Conservation (phyloP, 768 basidiomycete species). For the Pleurotus giganteus region DNA sequence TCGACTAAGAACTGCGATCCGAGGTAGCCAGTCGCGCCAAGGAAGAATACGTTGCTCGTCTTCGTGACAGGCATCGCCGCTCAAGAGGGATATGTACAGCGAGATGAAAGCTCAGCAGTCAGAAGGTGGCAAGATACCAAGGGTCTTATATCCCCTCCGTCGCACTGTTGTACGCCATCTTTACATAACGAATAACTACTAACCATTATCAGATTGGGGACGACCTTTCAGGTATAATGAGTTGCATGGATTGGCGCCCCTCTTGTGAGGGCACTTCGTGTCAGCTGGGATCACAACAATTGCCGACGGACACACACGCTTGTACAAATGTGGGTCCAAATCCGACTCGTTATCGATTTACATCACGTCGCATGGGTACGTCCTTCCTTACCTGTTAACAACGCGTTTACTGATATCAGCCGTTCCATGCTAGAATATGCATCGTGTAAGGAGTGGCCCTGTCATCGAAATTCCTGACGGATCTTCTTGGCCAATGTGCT, state of each 20-base stretch:
- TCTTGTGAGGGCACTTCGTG: not conserved
- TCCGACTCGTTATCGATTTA: not conserved
- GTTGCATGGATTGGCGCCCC: not conserved
- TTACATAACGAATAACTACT: not conserved
- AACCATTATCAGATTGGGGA: not conserved
- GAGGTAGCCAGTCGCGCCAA: constrained; percentile 44
- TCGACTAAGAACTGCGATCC: constrained; percentile 37
- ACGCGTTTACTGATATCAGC: not conserved
- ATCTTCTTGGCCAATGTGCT: not conserved
- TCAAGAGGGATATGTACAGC: not conserved
- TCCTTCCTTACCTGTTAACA: not conserved
- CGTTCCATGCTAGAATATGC: not conserved
- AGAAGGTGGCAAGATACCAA: not conserved
- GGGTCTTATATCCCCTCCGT: not conserved
- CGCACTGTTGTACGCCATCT: not conserved
- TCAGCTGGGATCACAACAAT: not conserved
- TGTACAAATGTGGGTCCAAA: not conserved
- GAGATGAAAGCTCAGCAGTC: not conserved
- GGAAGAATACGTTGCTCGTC: constrained; percentile 30
- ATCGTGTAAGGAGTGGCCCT: not conserved
- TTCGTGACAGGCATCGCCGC: not conserved
- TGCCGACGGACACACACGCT: not conserved
- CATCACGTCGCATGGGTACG: not conserved
- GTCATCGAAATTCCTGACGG: not conserved
- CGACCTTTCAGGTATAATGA: not conserved